Conservation (phyloP, 306 rosid species). For the Castanopsis chinensis region DNA sequence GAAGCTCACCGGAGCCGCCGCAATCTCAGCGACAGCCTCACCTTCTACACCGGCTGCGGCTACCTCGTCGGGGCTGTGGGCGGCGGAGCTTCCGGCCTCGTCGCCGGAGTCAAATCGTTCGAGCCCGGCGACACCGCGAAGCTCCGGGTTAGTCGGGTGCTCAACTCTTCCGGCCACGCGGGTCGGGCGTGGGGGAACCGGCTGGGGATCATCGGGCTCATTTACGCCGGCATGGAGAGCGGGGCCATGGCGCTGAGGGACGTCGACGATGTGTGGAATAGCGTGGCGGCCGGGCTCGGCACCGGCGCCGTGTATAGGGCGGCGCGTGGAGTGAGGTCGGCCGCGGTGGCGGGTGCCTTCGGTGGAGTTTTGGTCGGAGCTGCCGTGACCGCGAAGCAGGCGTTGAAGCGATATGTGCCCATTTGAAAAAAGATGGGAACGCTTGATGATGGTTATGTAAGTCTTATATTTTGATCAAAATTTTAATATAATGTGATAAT, state of each 20-base stretch:
- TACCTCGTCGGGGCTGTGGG: slow-evolving; percentile 72
- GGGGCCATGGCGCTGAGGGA: slow-evolving; percentile 69
- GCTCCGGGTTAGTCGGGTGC: slow-evolving; percentile 70
- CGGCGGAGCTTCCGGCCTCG: slow-evolving; percentile 63
- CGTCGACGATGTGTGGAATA: slow-evolving; percentile 80
- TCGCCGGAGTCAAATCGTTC: slow-evolving; percentile 67
- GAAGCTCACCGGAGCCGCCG: slow-evolving; percentile 88
- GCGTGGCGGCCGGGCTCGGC: slow-evolving; percentile 84
- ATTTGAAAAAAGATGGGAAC: slow-evolving; percentile 37
- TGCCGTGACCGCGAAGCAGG: slow-evolving; percentile 72
- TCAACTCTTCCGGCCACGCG: slow-evolving; percentile 79
- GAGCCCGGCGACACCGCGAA: slow-evolving; percentile 79
- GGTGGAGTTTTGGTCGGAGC: slow-evolving; percentile 72
- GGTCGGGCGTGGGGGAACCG: slow-evolving; percentile 93
- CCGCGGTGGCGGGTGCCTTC: slow-evolving; percentile 83
- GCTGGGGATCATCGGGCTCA: slow-evolving; percentile 68
- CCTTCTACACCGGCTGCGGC: slow-evolving; percentile 89
- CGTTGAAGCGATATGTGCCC: slow-evolving; percentile 74
- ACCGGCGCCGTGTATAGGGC: slow-evolving; percentile 86
- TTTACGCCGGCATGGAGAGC: slow-evolving; percentile 86
- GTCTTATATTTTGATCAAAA: no score
- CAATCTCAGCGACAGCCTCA: slow-evolving; percentile 87
- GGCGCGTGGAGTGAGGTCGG: slow-evolving; percentile 91
- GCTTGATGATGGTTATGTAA: no score
- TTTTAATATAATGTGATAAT: no score